Percentiles rank a stretch among this genome's conserved stretches.
Conservation (phyloP, 352 stramenopile genomes). For the Globisporangium abappressorium region DNA sequence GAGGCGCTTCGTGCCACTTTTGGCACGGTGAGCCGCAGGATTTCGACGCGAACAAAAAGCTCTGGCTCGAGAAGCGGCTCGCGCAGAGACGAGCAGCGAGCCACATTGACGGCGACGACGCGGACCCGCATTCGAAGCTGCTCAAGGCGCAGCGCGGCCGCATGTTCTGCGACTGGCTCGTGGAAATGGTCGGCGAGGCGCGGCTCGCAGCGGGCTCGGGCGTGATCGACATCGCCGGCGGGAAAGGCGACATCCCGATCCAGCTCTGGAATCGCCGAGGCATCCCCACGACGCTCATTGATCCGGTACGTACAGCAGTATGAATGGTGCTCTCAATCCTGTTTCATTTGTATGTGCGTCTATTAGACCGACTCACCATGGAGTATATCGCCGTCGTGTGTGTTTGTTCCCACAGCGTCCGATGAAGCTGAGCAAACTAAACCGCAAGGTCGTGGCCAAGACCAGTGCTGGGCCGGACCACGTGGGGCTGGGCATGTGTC, state of each 20-base stretch:
- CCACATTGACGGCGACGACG: conserved; percentile 52
- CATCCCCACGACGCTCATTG: conserved; percentile 80
- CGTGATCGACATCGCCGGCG: conserved; percentile 86
- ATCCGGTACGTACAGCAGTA: conserved; percentile 49
- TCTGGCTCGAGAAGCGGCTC: conserved; percentile 67
- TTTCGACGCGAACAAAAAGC: conserved; percentile 58
- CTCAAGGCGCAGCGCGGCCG: conserved; percentile 71
- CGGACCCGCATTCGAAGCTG: conserved; percentile 64
- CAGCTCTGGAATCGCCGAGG: conserved; percentile 77
- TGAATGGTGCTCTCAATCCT: neutral
- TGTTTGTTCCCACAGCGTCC: conserved; percentile 37
- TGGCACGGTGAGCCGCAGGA: conserved; percentile 65
- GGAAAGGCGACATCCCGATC: conserved; percentile 85
- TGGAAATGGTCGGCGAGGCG: conserved; percentile 50
- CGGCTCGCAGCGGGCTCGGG: conserved; percentile 47
- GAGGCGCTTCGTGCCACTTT: conserved; percentile 74
- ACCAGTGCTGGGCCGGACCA: conserved; percentile 13
- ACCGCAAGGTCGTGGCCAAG: conserved; percentile 62
- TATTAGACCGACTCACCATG: neutral
- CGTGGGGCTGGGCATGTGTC: conserved; percentile 36
- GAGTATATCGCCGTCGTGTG: too few relatives aligned
- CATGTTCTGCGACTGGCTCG: conserved; percentile 82
- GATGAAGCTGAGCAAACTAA: conserved; percentile 77
- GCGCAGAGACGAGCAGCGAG: conserved; percentile 54
- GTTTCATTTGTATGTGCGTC: too few relatives aligned